Percentiles rank a stretch among this genome's conserved stretches.
These are phyloP conservation scores for Colletotrichum musae DNA, from an alignment of 2,329 filamentous ascomycete species.

Conservation along the genomic window DNA sequence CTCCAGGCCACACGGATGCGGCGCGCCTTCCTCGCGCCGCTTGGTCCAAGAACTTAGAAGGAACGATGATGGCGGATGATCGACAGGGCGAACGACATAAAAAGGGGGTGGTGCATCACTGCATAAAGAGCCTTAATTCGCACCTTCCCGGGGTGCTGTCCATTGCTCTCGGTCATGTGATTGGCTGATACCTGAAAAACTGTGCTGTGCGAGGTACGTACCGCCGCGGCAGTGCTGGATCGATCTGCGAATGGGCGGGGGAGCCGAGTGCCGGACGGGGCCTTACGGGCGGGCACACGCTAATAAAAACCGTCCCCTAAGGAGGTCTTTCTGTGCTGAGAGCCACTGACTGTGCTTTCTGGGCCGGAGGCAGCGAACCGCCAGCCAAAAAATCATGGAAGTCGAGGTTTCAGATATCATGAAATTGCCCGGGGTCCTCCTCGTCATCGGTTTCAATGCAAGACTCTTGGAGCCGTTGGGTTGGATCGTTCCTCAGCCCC, in stretches of 20 bases:
- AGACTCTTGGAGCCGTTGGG: not conserved
- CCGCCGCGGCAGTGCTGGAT: not conserved
- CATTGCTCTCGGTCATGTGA: not conserved
- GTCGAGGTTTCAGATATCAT: conserved; percentile 23
- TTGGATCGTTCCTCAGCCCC: not conserved
- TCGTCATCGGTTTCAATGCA: conserved; percentile 21
- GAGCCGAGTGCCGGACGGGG: no score
- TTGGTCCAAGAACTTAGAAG: not conserved
- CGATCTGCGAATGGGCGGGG: conserved; percentile 15
- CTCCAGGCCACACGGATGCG: not conserved
- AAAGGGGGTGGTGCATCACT: conserved; percentile 35
- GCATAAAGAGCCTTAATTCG: conserved; percentile 32
- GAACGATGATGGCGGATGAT: conserved; percentile 8
- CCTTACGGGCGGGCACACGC: no score
- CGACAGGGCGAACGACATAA: conserved; percentile 2
- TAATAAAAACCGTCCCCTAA: no score
- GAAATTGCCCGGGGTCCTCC: conserved; percentile 1
- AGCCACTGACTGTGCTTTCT: no score
- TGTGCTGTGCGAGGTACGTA: conserved; percentile 8
- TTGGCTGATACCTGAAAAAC: conserved; percentile 4
- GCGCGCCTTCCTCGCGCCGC: not conserved
- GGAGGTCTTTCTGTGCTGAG: no score
- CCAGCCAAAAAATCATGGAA: not conserved
- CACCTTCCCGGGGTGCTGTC: not conserved
- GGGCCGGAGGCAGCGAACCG: no score